These are phyloP conservation scores for Oenanthe javanica DNA, from an alignment of 140 eudicot genomes.

Conservation along the genomic window DNA sequence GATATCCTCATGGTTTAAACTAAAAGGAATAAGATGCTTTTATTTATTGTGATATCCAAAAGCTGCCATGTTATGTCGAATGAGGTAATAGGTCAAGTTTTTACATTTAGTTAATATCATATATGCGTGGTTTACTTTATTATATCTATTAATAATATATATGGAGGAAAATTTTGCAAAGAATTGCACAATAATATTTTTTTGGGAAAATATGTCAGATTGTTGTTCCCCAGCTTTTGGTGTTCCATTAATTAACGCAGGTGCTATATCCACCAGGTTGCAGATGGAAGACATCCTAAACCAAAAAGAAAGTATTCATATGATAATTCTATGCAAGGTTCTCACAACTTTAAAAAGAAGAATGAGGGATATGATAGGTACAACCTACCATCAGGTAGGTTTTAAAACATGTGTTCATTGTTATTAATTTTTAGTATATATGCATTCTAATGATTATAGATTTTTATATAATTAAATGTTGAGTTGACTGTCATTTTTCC, in stretches of 20 bases:
- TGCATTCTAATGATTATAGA: neutral
- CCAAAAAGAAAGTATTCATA: conserved; percentile 38
- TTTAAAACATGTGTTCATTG: neutral
- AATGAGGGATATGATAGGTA: conserved; percentile 37
- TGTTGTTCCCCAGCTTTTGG: neutral
- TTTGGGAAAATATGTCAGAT: neutral
- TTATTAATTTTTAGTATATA: neutral
- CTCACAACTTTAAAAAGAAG: conserved; percentile 30
- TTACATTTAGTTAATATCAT: neutral
- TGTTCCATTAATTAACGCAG: conserved; percentile 7
- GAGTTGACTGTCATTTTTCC: neutral
- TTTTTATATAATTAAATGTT: neutral
- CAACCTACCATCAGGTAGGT: conserved; percentile 42
- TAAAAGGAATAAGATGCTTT: neutral
- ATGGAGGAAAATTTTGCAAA: neutral
- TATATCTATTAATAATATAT: neutral
- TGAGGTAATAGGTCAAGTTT: neutral
- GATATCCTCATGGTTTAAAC: neutral
- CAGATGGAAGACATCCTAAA: conserved; percentile 24
- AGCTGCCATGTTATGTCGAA: neutral
- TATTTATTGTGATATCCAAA: neutral
- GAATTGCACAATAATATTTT: neutral
- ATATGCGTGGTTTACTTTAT: neutral
- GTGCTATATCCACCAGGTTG: conserved; percentile 23
- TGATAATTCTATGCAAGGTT: conserved; percentile 31